These are phyloP conservation scores for Fragaria vesca DNA, from an alignment of 306 rosid genomes.

Conservation along the genomic window DNA sequence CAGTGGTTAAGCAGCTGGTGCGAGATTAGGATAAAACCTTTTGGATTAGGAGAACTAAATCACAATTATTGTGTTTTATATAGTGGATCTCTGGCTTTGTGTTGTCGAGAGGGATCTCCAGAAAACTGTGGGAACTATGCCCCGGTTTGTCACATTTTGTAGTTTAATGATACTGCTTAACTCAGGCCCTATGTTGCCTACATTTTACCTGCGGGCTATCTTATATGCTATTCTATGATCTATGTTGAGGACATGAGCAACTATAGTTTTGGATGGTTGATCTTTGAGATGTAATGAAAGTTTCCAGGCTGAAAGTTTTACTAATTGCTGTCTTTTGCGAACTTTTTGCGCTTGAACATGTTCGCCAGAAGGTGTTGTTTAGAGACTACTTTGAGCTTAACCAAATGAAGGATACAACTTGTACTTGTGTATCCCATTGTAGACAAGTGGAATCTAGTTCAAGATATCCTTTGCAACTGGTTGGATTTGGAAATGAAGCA, in stretches of 20 bases:
- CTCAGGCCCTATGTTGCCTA: neutral
- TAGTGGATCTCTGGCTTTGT: neutral
- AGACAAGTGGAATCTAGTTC: neutral
- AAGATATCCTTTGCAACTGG: neutral
- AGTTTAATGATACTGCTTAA: neutral
- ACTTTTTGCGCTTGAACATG: neutral
- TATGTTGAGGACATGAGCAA: neutral
- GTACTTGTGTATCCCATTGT: neutral
- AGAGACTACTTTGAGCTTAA: neutral
- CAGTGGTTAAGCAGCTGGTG: neutral
- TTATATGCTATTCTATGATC: neutral
- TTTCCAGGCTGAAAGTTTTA: neutral
- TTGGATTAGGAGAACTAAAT: conserved; percentile 6
- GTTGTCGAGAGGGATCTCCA: neutral
- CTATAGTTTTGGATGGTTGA: neutral
- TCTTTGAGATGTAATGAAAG: neutral
- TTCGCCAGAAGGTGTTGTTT: neutral
- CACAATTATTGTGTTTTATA: neutral
- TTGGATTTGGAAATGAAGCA: neutral
- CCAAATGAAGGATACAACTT: neutral
- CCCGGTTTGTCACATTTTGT: neutral
- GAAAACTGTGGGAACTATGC: neutral
- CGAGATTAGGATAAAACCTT: neutral
- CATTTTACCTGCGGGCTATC: neutral
- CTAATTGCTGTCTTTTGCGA: neutral